A percentile compares a stretch with the other conserved stretches of the same genome.
Evolutionary conservation across 2,329 filamentous ascomycete genomes (phyloP).

Genomic region (Paecilomyces variotii): DNA sequence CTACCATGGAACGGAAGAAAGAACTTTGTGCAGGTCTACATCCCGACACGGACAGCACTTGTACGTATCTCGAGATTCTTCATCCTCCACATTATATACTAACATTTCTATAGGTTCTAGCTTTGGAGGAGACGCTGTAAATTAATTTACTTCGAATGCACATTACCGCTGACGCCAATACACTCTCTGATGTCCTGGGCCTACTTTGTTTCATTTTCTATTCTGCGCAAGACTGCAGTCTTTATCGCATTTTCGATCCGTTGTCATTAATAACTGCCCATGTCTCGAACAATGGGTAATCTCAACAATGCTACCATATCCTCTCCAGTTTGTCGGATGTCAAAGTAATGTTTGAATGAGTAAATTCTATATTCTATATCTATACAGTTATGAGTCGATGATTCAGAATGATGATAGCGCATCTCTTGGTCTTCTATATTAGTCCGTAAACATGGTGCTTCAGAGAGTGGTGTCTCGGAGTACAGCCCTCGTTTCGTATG

Average conservation of each 20-base stretch:
- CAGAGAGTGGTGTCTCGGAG: too few species aligned
- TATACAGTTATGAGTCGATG: too few species aligned
- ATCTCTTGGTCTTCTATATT: too few species aligned
- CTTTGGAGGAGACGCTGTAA: not conserved
- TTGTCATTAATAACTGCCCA: not conserved
- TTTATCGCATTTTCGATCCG: not conserved
- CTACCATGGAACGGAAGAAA: conserved; percentile 82
- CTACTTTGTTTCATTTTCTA: not conserved
- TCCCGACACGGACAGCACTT: conserved; percentile 74
- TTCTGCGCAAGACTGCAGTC: not conserved
- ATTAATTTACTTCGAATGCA: not conserved
- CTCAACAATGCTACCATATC: not conserved
- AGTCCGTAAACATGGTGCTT: too few species aligned
- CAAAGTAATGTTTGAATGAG: too few species aligned
- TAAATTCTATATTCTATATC: too few species aligned
- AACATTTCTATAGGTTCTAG: not conserved
- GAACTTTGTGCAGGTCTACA: conserved; percentile 90
- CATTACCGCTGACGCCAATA: not conserved
- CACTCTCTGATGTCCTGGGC: not conserved
- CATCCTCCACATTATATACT: not conserved
- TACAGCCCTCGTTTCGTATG: too few species aligned
- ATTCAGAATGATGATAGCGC: too few species aligned
- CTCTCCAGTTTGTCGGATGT: too few species aligned
- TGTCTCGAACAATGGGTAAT: not conserved
- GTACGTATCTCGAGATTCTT: conserved; percentile 43